These are phyloP conservation scores for Melocanna baccifera DNA, from an alignment of 176 grass and related monocot genomes.

Conservation along the genomic window DNA sequence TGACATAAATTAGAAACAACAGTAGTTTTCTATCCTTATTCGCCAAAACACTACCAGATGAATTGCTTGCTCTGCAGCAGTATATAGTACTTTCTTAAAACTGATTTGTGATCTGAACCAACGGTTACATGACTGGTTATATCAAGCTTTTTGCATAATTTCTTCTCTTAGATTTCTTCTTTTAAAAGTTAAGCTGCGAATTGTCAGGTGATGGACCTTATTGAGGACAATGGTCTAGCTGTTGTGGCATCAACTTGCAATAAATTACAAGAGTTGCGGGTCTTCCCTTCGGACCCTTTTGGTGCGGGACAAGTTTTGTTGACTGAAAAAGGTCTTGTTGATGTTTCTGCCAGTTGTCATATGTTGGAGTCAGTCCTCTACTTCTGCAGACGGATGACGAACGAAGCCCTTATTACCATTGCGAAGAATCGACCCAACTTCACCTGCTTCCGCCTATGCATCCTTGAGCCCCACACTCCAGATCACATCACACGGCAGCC, in stretches of 20 bases:
- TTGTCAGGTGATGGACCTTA: conserved; percentile 70
- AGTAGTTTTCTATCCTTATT: not conserved
- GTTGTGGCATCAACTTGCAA: conserved; percentile 62
- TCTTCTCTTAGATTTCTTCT: not conserved
- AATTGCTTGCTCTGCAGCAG: conserved; percentile 4
- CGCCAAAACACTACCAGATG: not conserved
- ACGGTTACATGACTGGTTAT: not conserved
- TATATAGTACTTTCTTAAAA: not conserved
- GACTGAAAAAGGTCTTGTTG: conserved; percentile 67
- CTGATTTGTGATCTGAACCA: not conserved
- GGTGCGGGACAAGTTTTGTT: conserved; percentile 43
- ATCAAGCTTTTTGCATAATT: not conserved
- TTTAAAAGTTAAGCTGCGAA: not conserved
- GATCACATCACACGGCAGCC: conserved; percentile 54
- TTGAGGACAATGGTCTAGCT: conserved; percentile 58
- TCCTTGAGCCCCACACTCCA: conserved; percentile 56
- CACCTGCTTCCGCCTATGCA: conserved; percentile 61
- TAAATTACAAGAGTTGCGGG: conserved; percentile 63
- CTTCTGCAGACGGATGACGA: conserved; percentile 66
- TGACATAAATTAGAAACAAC: not conserved
- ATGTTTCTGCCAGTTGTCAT: conserved; percentile 54
- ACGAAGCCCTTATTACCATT: conserved; percentile 56
- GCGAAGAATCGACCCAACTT: conserved; percentile 68
- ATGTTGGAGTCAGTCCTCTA: conserved; percentile 68
- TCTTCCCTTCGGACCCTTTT: conserved; percentile 60